Evolutionary conservation across 2,329 filamentous ascomycete genomes (phyloP), one percentile per base, ranked within the genome.

Genomic region (Hymenoscyphus albidus): DNA sequence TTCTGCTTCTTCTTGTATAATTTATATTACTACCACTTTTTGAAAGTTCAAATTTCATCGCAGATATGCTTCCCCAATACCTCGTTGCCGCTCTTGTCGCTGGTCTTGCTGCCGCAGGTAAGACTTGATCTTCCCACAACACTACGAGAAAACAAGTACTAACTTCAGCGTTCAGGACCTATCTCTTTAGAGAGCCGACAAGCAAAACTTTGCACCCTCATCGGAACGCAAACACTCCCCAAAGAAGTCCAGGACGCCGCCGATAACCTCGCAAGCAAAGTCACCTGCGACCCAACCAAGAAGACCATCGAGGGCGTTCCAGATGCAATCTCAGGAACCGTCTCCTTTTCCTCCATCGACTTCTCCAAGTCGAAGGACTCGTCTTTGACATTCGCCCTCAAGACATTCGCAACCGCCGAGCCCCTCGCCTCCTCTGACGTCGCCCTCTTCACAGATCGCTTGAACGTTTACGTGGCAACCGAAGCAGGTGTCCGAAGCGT

Each of bases 401-500:
- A 75, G 55, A 75, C 76, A 57, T 88, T 87, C 74, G 80, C 81
- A 13, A 86, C 85, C 16, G 77, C 79, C 0, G 73, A 76, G 2
- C 80, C 81, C 0, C 77, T 87, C 13, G 80, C 82, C 6, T 68
- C 72, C 67, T 80, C 79, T 54, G 77, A 86, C 70, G 78, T 88
- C 14, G 73, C 76, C 5, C 74, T 75, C 22, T 86, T 87, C 76
- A 78, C 85, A 72, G 77, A 84, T 70, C 72, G 79, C 67, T 78
- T 86, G 55, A 80, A 86, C 71, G 80, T 81, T 10, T 87, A 88
- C 70, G 75, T 83, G 3, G 85, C 85, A 0, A 87, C 85, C 4
- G 85, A 87, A 74, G 84, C 82, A 1, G 85, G 83, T 1, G 77
- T 88, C 59, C 78, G 85, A 22, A 83, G 81, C 27, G 80, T 80